These are phyloP conservation scores for Boletus hoseneyae DNA, from an alignment of 1,284 basidiomycete species.

Conservation along the genomic window DNA sequence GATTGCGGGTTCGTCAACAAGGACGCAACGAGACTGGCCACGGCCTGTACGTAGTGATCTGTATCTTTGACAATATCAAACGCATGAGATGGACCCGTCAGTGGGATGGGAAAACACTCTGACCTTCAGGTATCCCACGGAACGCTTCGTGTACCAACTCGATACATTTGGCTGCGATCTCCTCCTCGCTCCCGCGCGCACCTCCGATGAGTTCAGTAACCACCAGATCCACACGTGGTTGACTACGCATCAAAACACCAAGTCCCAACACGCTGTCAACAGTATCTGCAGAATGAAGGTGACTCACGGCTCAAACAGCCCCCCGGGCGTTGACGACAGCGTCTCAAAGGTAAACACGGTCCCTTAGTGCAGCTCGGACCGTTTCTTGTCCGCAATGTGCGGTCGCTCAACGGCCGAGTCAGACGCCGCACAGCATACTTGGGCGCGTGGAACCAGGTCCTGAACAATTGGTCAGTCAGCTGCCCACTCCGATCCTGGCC, in stretches of 20 bases:
- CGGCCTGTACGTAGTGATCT: no score
- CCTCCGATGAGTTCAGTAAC: constrained; percentile 77
- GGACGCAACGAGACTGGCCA: no score
- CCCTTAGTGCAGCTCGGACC: constrained; percentile 85
- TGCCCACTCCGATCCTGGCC: constrained; percentile 52
- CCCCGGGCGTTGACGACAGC: constrained; percentile 79
- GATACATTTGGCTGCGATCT: constrained; percentile 72
- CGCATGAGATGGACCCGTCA: no score
- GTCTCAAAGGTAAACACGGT: constrained; percentile 96
- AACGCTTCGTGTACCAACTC: constrained; percentile 83
- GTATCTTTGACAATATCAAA: no score
- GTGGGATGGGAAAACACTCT: no score
- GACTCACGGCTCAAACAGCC: constrained; percentile 95
- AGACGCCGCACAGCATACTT: constrained; percentile 95
- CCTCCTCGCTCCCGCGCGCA: constrained; percentile 58
- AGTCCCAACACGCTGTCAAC: constrained; percentile 92
- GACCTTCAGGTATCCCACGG: constrained; percentile 42
- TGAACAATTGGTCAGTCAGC: constrained; percentile 76
- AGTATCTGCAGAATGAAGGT: constrained; percentile 85
- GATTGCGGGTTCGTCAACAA: no score
- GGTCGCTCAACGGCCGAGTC: no score
- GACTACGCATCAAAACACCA: constrained; percentile 90
- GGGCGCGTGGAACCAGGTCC: constrained; percentile 70
- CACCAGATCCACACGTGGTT: constrained; percentile 82
- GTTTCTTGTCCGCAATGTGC: constrained; percentile 84